Percentiles rank a stretch among this genome's conserved stretches.
Evolutionary conservation across 345 rosid genomes (phyloP).

Genomic region (Angophora floribunda): DNA sequence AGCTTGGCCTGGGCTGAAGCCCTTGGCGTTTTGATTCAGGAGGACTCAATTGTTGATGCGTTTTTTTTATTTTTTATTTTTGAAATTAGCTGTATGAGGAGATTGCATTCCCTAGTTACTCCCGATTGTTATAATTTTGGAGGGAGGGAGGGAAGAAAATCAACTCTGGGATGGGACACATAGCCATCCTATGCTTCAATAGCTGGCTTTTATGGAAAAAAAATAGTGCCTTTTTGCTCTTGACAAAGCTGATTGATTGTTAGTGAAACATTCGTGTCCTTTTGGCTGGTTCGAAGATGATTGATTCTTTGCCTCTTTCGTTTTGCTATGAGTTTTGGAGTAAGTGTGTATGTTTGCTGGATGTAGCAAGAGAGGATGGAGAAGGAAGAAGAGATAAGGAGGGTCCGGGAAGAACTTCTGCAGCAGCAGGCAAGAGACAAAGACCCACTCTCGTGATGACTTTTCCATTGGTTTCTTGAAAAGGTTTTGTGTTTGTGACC

Average conservation of each 20-base stretch:
- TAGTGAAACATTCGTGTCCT: background rate
- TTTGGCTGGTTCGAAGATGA: background rate
- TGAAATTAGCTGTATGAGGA: background rate
- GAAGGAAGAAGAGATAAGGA: conserved; percentile 8
- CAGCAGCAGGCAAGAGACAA: background rate
- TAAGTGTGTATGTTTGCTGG: background rate
- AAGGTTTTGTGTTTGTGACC: background rate
- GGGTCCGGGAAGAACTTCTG: conserved; percentile 6
- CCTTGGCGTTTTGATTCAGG: background rate
- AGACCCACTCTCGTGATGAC: background rate
- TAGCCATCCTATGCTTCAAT: background rate
- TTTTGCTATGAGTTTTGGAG: background rate
- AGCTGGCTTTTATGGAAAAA: background rate
- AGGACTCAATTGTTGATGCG: background rate
- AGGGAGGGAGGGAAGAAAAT: background rate
- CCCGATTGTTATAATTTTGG: background rate
- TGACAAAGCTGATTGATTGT: background rate
- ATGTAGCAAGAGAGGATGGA: conserved; percentile 11
- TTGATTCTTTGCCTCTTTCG: background rate
- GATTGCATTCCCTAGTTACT: background rate
- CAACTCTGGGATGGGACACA: background rate
- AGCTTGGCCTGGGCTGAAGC: background rate
- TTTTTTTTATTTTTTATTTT: background rate
- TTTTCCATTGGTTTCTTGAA: background rate
- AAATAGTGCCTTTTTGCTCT: background rate